Percentiles rank a stretch among this genome's conserved stretches.
These are phyloP conservation scores for Xylaria nigripes DNA, from an alignment of 495 filamentous ascomycete genomes.

Conservation along the genomic window DNA sequence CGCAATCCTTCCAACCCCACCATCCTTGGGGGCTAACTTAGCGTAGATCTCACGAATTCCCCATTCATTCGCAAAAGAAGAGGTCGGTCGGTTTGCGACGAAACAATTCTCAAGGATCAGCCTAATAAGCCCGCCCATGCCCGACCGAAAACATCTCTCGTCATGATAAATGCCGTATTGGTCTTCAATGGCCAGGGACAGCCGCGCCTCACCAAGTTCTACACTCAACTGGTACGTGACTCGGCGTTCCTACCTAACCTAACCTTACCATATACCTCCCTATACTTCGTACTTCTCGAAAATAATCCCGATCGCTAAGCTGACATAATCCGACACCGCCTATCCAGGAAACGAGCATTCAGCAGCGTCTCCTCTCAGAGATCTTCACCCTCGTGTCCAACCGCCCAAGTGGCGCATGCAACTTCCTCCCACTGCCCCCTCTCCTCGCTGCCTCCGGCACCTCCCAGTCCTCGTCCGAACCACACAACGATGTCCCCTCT, in stretches of 20 bases:
- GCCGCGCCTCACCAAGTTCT: slow-evolving; percentile 95
- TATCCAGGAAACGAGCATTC: slow-evolving; percentile 77
- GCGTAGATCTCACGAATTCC: background rate
- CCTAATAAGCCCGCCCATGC: background rate
- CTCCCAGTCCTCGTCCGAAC: slow-evolving; percentile 52
- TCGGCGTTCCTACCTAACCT: background rate
- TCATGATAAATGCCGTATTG: slow-evolving; percentile 97
- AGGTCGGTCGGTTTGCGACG: background rate
- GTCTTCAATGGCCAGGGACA: slow-evolving; percentile 99
- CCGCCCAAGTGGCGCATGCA: slow-evolving; percentile 80
- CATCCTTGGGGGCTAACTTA: no score
- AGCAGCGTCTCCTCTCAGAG: slow-evolving; percentile 92
- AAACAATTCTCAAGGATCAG: background rate
- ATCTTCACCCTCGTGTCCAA: slow-evolving; percentile 96
- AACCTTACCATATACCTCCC: no score
- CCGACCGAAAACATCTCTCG: slow-evolving; percentile 9
- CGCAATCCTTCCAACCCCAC: no score
- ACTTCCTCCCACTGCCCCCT: slow-evolving; percentile 72
- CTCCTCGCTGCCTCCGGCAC: slow-evolving; percentile 42
- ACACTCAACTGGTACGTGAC: slow-evolving; percentile 78
- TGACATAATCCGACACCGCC: slow-evolving; percentile 12
- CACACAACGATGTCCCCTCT: slow-evolving; percentile 79
- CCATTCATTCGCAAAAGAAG: background rate
- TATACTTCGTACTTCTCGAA: background rate
- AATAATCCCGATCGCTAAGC: background rate